Evolutionary conservation across 805 yeast species (phyloP).

Genomic region (Aciculoconidium aculeatum): DNA sequence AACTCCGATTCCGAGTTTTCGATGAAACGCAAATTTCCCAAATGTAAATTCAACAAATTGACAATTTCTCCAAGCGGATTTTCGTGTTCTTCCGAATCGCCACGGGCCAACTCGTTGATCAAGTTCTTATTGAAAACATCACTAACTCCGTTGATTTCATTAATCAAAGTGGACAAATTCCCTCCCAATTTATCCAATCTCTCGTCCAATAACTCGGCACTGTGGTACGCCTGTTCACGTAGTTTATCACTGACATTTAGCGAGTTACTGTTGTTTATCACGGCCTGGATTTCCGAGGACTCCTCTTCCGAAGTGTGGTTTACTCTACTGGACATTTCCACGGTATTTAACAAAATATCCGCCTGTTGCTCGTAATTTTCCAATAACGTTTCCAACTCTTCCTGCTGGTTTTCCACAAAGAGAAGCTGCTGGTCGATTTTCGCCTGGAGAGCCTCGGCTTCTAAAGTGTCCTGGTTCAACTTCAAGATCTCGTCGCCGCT

Average conservation of each 20-base stretch:
- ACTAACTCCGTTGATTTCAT: slow-evolving; percentile 79
- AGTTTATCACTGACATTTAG: slow-evolving; percentile 69
- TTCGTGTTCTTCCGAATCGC: slow-evolving; percentile 21
- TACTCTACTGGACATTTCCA: slow-evolving; percentile 31
- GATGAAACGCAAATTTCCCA: slow-evolving; percentile 84
- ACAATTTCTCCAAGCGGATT: slow-evolving; percentile 64
- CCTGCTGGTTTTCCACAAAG: slow-evolving; percentile 88
- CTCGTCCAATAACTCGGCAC: slow-evolving; percentile 81
- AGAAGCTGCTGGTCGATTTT: slow-evolving; percentile 82
- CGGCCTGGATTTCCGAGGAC: slow-evolving; percentile 1
- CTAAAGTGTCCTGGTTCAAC: slow-evolving; percentile 67
- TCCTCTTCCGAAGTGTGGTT: slow-evolving; percentile 10
- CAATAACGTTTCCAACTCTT: slow-evolving; percentile 77
- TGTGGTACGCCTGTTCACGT: slow-evolving; percentile 81
- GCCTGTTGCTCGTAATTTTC: slow-evolving; percentile 78
- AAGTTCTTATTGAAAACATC: slow-evolving; percentile 65
- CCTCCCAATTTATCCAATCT: slow-evolving; percentile 72
- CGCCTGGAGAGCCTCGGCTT: slow-evolving; percentile 79
- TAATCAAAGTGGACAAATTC: slow-evolving; percentile 68
- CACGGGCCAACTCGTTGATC: slow-evolving; percentile 30
- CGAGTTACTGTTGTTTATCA: slow-evolving; percentile 12
- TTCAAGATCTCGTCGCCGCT: slow-evolving; percentile 83
- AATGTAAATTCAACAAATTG: slow-evolving; percentile 76
- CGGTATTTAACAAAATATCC: slow-evolving; percentile 40
- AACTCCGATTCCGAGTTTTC: slow-evolving; percentile 67